Base-by-base conservation (phyloP, 441 rosid species). In the Populus trichocarpa region DNA sequence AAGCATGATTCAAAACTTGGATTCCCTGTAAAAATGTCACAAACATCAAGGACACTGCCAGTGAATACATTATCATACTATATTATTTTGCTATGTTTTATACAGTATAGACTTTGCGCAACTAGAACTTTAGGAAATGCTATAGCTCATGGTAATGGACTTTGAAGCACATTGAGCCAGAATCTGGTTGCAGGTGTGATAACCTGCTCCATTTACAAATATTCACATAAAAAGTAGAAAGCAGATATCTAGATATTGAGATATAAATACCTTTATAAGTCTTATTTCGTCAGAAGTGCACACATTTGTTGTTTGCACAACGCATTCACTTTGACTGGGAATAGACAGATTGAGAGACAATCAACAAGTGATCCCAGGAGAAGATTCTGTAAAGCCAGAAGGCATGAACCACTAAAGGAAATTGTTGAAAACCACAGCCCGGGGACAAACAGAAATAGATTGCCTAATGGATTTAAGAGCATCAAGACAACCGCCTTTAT, bases 401-500 rank as follows among this genome's bases (percentile, higher is more conserved):
- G 42, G 66, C 70, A 73, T 10, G 83, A 70, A 81, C 67, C 26
- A 67, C 36, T 81, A 67, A 72, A 38, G 78, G 81, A 81, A 66
- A 83, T 87, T 84, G 70, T 76, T 79, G 85, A 94, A 90, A 73
- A 90, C 86, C 77, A 91, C 71, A 4, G 89, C 72, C 32, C 61
- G 86, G 68, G 92, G 91, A 71, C 86, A 84, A 79, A 85, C 87
- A 32, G 84, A 84, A 83, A 96, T 90, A 16, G 81, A 84, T 81
- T 86, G 84, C 86, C 89, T 85, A 71, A 88, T 88, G 84, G 91
- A 85, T 78, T 83, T 90, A 59, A 92, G 71, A 30, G 83, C 67
- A 69, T 86, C 85, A 30, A 87, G 84, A 85, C 32, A 72, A 80
- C 86, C 89, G 75, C 77, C 86, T 65, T 87, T 78, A 67, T 78